Conservation (phyloP, 768 basidiomycete genomes). For the Zangia roseola region DNA sequence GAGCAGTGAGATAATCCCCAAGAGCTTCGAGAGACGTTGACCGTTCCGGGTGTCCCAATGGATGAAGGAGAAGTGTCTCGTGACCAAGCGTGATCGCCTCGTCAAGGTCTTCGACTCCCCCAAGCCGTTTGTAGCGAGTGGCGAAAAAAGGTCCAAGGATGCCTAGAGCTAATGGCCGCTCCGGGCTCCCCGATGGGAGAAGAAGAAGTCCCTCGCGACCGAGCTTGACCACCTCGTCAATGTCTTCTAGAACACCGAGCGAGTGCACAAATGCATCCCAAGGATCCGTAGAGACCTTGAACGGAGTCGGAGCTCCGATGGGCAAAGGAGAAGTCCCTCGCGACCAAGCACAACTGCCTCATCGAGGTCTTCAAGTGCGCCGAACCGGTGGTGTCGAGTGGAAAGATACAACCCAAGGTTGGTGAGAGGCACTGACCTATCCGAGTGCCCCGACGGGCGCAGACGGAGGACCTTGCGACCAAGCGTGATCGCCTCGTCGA, state of each 20-base stretch:
- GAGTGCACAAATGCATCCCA: constrained; percentile 8
- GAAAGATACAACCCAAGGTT: not conserved
- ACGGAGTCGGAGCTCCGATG: constrained; percentile 5
- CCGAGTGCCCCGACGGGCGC: not conserved
- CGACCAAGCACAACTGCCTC: not conserved
- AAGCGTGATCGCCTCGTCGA: not conserved
- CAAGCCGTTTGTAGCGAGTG: not conserved
- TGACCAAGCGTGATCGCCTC: not conserved
- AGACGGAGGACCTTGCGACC: not conserved
- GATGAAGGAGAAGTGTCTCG: too few species aligned
- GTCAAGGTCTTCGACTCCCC: not conserved
- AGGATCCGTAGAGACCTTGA: constrained; percentile 11
- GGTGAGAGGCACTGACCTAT: not conserved
- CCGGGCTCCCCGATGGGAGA: not conserved
- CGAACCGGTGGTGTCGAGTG: not conserved
- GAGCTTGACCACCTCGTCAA: constrained; percentile 20
- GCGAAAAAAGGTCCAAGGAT: not conserved
- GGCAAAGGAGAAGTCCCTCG: not conserved
- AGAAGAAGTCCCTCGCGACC: not conserved
- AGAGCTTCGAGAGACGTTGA: not conserved
- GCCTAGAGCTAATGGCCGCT: not conserved
- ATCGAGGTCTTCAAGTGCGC: not conserved
- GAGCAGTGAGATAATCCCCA: not conserved
- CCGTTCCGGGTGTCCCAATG: not conserved
- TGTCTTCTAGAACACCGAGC: not conserved